These are phyloP conservation scores for Pichia cactophila DNA, from an alignment of 1,139 yeast species.

Conservation along the genomic window DNA sequence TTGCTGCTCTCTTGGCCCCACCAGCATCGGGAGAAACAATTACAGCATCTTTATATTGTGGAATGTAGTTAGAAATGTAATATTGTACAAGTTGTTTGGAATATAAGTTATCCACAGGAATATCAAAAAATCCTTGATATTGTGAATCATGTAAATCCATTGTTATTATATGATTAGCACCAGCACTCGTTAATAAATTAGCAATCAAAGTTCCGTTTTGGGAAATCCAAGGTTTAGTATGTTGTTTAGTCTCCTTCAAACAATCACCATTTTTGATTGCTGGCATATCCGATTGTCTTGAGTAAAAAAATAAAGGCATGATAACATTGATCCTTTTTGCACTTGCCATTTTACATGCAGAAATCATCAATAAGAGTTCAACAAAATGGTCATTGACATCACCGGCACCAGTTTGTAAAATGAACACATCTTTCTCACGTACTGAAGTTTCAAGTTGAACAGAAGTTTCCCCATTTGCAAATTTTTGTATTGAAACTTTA, in stretches of 20 bases:
- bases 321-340: conserved; percentile 93
- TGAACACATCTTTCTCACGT: conserved; percentile 89
- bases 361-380: conserved; percentile 78
- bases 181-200: conserved; percentile 80
- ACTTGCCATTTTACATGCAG: conserved; percentile 94
- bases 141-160: conserved; percentile 98
- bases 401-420: conserved; percentile 69
- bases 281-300: conserved; percentile 95
- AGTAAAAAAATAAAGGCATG: conserved; percentile 89
- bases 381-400: conserved; percentile 86
- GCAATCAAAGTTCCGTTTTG: conserved; percentile 94
- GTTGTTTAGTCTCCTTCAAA: conserved; percentile 31
- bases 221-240: conserved; percentile 83
- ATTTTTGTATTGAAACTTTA: conserved; percentile 47
- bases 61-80: conserved; percentile 66
- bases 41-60: conserved; percentile 69
- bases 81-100: conserved; percentile 79
- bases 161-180: conserved; percentile 93
- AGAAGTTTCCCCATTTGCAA: conserved; percentile 86
- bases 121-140: conserved; percentile 87
- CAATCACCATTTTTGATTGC: conserved; percentile 29
- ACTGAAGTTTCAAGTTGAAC: conserved; percentile 78
- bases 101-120: conserved; percentile 86
- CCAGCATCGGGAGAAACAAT: conserved; percentile 96
- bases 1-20: conserved; percentile 94